Evolutionary conservation across 2,329 filamentous ascomycete genomes (phyloP).

Genomic region (Esteya vermicola): DNA sequence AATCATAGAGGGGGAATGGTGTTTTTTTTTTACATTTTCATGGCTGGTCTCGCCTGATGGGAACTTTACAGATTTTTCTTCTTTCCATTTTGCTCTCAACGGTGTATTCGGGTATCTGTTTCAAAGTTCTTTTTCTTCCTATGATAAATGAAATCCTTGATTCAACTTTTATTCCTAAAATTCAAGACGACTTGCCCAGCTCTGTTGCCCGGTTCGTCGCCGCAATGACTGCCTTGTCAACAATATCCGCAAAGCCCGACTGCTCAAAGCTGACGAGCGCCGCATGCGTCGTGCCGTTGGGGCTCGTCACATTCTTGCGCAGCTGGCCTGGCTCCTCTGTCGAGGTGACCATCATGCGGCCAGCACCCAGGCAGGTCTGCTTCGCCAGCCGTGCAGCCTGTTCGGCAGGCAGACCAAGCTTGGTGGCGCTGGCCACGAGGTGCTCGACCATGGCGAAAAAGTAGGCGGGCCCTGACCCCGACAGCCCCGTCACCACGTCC

Average conservation of each 20-base stretch:
- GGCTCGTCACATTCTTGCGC: conserved; percentile 36
- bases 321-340: conserved; percentile 30
- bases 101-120: no score
- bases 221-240: conserved; percentile 31
- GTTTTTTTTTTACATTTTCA: no score
- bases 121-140: no score
- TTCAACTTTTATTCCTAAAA: neutral
- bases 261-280: conserved; percentile 33
- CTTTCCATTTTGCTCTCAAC: no score
- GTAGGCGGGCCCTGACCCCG: conserved; percentile 35
- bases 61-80: no score
- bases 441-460: conserved; percentile 40
- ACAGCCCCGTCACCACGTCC: conserved; percentile 34
- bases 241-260: conserved; percentile 25
- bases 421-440: conserved; percentile 27
- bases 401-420: conserved; percentile 29
- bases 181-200: conserved; percentile 19
- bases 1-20: neutral
- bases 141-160: neutral
- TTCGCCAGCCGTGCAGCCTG: conserved; percentile 34
- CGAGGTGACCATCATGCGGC: conserved; percentile 34
- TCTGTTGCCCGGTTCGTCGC: conserved; percentile 27
- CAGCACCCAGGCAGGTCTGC: conserved; percentile 36
- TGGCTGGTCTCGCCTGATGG: no score
- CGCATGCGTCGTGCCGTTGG: conserved; percentile 35